Evolutionary conservation across 1,284 basidiomycete species (phyloP).

Genomic region (Cutaneotrichosporon sp.): DNA sequence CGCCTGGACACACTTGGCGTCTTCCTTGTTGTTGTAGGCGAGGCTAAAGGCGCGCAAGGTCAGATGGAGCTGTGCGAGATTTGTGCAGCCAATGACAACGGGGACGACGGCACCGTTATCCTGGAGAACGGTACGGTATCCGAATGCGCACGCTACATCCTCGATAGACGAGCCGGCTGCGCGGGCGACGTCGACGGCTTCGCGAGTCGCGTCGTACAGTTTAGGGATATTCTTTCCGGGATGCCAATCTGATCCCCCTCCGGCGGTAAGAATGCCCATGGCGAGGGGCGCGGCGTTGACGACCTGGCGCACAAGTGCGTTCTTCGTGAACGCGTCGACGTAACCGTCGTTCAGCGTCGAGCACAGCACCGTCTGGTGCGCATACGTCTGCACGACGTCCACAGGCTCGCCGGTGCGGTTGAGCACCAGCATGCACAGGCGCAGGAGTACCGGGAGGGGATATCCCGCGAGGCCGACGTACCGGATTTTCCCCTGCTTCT

Average conservation of each 20-base stretch:
- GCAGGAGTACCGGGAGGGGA: slow-evolving; percentile 81
- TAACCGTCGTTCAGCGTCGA: slow-evolving; percentile 58
- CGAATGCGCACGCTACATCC: slow-evolving; percentile 67
- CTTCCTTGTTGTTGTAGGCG: slow-evolving; percentile 48
- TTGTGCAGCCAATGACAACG: slow-evolving; percentile 65
- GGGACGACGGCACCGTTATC: slow-evolving; percentile 53
- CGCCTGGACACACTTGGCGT: slow-evolving; percentile 44
- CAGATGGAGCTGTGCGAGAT: slow-evolving; percentile 65
- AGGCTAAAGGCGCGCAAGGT: slow-evolving; percentile 63
- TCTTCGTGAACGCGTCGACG: slow-evolving; percentile 55
- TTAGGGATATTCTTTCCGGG: slow-evolving; percentile 54
- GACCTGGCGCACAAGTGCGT: slow-evolving; percentile 65
- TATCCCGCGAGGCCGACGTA: slow-evolving; percentile 81
- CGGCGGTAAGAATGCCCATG: slow-evolving; percentile 78
- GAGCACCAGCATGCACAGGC: slow-evolving; percentile 67
- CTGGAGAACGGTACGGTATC: slow-evolving; percentile 53
- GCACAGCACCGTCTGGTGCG: slow-evolving; percentile 82
- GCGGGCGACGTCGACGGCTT: slow-evolving; percentile 26
- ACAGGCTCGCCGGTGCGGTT: slow-evolving; percentile 57
- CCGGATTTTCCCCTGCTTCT: slow-evolving; percentile 70
- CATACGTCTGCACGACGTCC: slow-evolving; percentile 77
- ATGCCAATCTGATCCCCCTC: slow-evolving; percentile 71
- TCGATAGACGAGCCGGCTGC: slow-evolving; percentile 52
- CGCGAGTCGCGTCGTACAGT: slow-evolving; percentile 21
- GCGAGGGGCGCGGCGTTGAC: slow-evolving; percentile 82